Base-by-base conservation (phyloP, 164 flowering plant genomes). In the Protea cynaroides region DNA sequence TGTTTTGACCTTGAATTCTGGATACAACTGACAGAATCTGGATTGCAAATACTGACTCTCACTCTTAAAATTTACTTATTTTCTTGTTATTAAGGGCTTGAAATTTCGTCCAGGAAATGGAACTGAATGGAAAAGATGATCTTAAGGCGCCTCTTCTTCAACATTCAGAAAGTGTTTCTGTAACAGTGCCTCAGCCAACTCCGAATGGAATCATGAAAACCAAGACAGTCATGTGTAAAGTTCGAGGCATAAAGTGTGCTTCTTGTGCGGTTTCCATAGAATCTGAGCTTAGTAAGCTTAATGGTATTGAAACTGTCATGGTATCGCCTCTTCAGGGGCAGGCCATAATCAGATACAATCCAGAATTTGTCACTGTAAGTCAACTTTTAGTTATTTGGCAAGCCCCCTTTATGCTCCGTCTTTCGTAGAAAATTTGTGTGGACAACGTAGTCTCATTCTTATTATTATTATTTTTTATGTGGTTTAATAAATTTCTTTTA, bases 281-380 rank as follows among this genome's bases (percentile, higher is more conserved):
- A 75, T 79, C 96, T 50, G 84, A 66, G 15, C 69, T 89, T 21
- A 65, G 72, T 56, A 66, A 74, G 61, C 74, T 87, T 65, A 63
- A 78, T 68, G 98, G 96, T 14, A 76, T 92, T 46, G 69, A 76
- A 60, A 83, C 75, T 64, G 86, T 74, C 11, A 49, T 57, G 52
- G 87, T 92, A 43, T 92, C 98, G 10, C 82, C 87, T 7, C 82
- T 92, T 70, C 81, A 89, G 73, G 95, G 98, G 66, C 87, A 83
- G 60, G 84, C 90, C 58, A 88, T 82, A 0, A 76, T 92, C 62
- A 78, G 70, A 67, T 86, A 80, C 66, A 25, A 59, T 23, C 91
- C 96, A 19, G 76, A 82, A 63, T 61, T 73, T 15, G 61, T 88
- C 43, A 71, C 61, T 71, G 98, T 92, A 79, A 87, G 92, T 72